Conservation (phyloP, 257 asterid species). For the Thymus quinquecostatus region DNA sequence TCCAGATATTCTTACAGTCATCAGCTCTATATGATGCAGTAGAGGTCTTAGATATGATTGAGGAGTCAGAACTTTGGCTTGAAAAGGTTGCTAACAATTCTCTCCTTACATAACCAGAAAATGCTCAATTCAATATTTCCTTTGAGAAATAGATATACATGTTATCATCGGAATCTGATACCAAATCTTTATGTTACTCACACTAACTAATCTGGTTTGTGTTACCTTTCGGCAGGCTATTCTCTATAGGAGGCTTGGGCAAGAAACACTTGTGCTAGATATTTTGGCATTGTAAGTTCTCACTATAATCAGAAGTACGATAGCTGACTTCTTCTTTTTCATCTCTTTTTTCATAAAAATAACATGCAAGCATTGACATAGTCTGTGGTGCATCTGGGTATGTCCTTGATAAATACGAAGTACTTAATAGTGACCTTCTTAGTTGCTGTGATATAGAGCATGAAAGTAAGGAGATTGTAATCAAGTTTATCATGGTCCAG, state of each 20-base stretch:
- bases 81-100: slow-evolving; percentile 69
- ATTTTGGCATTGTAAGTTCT: slow-evolving; percentile 86
- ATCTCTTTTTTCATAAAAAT: background rate
- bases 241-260: slow-evolving; percentile 95
- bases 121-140: slow-evolving; percentile 23
- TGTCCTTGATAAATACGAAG: background rate
- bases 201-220: slow-evolving; percentile 22
- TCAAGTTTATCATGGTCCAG: slow-evolving; percentile 18
- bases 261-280: slow-evolving; percentile 79
- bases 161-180: slow-evolving; percentile 27
- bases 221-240: slow-evolving; percentile 74
- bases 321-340: background rate
- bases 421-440: background rate
- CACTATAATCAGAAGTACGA: background rate
- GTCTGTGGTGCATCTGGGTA: background rate
- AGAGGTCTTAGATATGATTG: slow-evolving; percentile 86
- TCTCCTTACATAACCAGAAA: background rate
- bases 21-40: slow-evolving; percentile 89
- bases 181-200: background rate
- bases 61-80: slow-evolving; percentile 88
- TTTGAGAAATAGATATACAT: background rate
- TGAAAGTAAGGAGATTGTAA: slow-evolving; percentile 7
- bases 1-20: slow-evolving; percentile 82
- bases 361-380: background rate
- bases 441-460: slow-evolving; percentile 2